Conservation (phyloP, 2,329 filamentous ascomycete genomes). For the Penicillium sp. region DNA sequence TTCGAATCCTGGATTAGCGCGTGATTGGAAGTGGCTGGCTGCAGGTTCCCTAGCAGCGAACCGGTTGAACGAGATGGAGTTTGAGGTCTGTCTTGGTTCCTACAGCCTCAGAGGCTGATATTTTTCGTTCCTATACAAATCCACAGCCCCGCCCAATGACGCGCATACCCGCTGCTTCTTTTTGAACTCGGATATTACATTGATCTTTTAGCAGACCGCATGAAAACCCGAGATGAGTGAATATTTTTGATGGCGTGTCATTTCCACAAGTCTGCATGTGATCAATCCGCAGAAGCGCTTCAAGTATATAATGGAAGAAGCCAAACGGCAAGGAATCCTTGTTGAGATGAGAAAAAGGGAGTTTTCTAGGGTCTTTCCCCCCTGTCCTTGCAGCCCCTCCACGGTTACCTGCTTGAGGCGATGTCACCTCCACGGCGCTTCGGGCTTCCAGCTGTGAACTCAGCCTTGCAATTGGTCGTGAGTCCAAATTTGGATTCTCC, state of each 20-base stretch:
- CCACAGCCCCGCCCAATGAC: neutral
- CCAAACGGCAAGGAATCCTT: constrained; percentile 13
- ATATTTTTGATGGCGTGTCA: neutral
- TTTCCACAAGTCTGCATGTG: constrained; percentile 3
- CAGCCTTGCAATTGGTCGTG: constrained; percentile 11
- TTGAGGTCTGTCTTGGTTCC: neutral
- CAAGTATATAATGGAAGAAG: neutral
- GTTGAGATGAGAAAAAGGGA: neutral
- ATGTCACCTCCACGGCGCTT: constrained; percentile 15
- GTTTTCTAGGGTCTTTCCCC: neutral
- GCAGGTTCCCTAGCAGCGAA: constrained; percentile 18
- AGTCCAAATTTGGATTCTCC: constrained; percentile 14
- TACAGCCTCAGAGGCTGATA: neutral
- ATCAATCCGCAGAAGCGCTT: neutral
- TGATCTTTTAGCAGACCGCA: neutral
- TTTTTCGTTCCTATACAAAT: neutral
- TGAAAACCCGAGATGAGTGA: neutral
- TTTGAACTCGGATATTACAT: neutral
- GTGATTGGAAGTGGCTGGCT: constrained; percentile 32
- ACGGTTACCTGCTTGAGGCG: constrained; percentile 28
- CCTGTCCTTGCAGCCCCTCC: constrained; percentile 16
- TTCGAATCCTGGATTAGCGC: constrained; percentile 19
- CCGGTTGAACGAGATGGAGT: neutral
- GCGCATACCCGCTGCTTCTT: constrained; percentile 3
- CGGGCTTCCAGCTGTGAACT: neutral